A percentile compares a stretch with the other conserved stretches of the same genome.
These are phyloP conservation scores for Boletus reticulatus DNA, from an alignment of 768 basidiomycete genomes.

Conservation along the genomic window DNA sequence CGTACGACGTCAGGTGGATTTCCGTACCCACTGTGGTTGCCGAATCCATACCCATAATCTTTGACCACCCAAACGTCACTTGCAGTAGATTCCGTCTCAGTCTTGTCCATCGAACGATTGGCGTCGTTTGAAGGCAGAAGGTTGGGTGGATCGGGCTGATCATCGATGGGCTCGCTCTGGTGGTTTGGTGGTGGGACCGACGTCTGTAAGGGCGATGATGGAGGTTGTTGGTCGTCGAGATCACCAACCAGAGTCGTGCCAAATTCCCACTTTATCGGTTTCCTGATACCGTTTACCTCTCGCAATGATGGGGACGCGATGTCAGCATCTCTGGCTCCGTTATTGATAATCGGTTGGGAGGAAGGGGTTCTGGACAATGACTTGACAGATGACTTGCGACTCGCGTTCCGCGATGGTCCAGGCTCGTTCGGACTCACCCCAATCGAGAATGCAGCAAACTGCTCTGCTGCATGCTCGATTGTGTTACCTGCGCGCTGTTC, in stretches of 20 bases:
- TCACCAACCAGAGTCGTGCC: constrained; percentile 39
- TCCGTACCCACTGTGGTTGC: constrained; percentile 39
- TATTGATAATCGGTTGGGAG: background rate
- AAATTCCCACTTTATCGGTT: constrained; percentile 52
- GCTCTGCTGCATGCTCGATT: constrained; percentile 24
- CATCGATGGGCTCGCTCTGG: background rate
- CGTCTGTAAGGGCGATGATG: background rate
- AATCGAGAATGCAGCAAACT: constrained; percentile 41
- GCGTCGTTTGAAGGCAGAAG: background rate
- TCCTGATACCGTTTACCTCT: constrained; percentile 12
- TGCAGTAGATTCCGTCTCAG: constrained; percentile 14
- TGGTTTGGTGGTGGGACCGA: background rate
- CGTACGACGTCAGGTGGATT: constrained; percentile 31
- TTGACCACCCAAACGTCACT: constrained; percentile 52
- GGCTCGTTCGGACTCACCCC: constrained; percentile 42
- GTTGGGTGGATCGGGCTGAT: background rate
- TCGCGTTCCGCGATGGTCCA: constrained; percentile 24
- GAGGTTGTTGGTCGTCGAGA: constrained; percentile 1
- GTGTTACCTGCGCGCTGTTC: constrained; percentile 11
- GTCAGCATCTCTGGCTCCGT: background rate
- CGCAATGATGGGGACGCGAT: background rate
- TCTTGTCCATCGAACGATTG: constrained; percentile 6
- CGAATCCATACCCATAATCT: constrained; percentile 67
- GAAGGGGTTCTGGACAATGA: constrained; percentile 13
- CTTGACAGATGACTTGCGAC: constrained; percentile 25